A percentile compares a stretch with the other conserved stretches of the same genome.
Conservation (phyloP, 176 grass and related monocot species). For the Hsuehochloa calcarea region DNA sequence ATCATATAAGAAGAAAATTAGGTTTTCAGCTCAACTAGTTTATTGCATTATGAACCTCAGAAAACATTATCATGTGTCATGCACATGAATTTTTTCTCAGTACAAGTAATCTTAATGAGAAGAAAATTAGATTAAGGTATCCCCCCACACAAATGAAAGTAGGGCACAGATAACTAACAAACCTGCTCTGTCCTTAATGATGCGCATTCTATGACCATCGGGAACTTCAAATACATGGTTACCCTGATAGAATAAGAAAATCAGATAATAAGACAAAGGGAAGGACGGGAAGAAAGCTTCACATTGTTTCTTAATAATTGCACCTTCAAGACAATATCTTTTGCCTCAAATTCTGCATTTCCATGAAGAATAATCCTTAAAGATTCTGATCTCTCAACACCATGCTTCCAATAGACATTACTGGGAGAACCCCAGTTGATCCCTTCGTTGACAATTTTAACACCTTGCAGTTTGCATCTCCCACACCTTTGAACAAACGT, state of each 20-base stretch:
- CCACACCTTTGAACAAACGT: constrained; percentile 54
- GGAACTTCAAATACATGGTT: constrained; percentile 88
- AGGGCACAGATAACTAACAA: constrained; percentile 6
- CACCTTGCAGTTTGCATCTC: constrained; percentile 70
- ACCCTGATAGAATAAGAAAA: constrained; percentile 52
- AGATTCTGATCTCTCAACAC: constrained; percentile 81
- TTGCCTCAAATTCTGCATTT: constrained; percentile 94
- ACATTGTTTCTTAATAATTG: constrained; percentile 2
- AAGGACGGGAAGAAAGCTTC: not conserved
- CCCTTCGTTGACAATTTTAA: constrained; percentile 81
- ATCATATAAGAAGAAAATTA: not conserved
- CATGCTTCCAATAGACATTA: constrained; percentile 95
- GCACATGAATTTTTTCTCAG: not conserved
- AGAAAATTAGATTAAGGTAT: not conserved
- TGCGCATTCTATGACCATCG: constrained; percentile 68
- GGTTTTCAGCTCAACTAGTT: not conserved
- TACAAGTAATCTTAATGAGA: not conserved
- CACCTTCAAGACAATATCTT: constrained; percentile 74
- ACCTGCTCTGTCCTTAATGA: constrained; percentile 63
- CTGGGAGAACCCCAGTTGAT: constrained; percentile 74
- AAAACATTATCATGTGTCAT: not conserved
- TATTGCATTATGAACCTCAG: not conserved
- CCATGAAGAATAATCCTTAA: constrained; percentile 89
- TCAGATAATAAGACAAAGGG: constrained; percentile 28
- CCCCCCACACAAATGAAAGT: not conserved